Evolutionary conservation across 306 rosid genomes (phyloP).

Genomic region (Inga leiocalycina): DNA sequence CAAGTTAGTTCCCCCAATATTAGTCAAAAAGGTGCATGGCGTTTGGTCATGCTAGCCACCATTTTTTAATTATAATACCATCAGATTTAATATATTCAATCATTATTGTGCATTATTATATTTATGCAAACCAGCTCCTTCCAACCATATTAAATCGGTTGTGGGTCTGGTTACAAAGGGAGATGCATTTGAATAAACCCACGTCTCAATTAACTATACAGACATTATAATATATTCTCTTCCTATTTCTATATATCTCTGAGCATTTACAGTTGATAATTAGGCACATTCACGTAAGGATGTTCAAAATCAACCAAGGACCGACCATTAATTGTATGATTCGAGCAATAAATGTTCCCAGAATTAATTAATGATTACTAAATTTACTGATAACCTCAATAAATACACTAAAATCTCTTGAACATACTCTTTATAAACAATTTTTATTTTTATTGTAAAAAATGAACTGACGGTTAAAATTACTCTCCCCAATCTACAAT

Average conservation of each 20-base stretch:
- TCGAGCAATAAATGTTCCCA: not conserved
- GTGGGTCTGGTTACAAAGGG: conserved; percentile 7
- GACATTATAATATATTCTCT: not conserved
- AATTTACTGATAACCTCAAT: not conserved
- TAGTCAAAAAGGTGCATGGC: conserved; percentile 43
- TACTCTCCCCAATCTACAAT: too few species aligned
- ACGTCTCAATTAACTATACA: not conserved
- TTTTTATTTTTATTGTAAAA: too few species aligned
- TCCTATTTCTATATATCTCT: not conserved
- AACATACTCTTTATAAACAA: not conserved
- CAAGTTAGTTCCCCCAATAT: not conserved
- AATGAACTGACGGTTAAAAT: too few species aligned
- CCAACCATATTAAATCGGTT: not conserved
- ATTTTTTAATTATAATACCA: conserved; percentile 8
- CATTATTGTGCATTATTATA: conserved; percentile 9
- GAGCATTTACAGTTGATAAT: not conserved
- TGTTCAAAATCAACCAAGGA: not conserved
- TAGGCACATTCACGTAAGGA: not conserved
- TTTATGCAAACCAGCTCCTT: not conserved
- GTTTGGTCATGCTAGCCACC: conserved; percentile 40
- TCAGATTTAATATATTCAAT: not conserved
- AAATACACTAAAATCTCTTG: not conserved
- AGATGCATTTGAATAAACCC: conserved; percentile 22
- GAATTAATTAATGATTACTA: not conserved
- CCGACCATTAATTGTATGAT: not conserved